Base-by-base conservation (phyloP, 2,329 filamentous ascomycete genomes). In the Neopestalotiopsis sp. region DNA sequence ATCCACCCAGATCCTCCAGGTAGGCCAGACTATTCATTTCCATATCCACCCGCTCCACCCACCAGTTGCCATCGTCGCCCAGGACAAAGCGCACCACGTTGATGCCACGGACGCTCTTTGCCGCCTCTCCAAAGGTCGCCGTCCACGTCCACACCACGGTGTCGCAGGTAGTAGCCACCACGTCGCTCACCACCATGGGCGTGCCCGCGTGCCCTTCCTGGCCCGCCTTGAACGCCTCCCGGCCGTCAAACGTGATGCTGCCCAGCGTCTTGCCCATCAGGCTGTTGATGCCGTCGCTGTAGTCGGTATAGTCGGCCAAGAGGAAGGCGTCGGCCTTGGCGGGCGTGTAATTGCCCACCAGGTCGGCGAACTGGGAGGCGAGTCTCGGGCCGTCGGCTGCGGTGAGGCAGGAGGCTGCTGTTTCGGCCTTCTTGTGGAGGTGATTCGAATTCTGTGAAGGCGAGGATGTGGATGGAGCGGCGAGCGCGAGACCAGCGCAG, bases 211-310 rank as follows among this genome's bases (percentile, higher is more conserved):
- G 57, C 10, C 57, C 57, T 3, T 7, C 57, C 30, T 59, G 57
- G 4, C 20, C 57, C 9, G 57, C 57, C 57, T 59, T 59, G 57
- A 59, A 59, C 2, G 57, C 57, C 30, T 59, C 57, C 20, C 57
- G 57, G 4, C 57, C 57, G 9, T 20, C 57, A 34, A 59, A 59
- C 24, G 57, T 59, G 20, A 14, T 24, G 57, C 57, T 59, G 24
- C 57, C 57, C 10, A 30, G 28, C 10, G 57, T 20, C 57, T 30
- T 59, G 12, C 30, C 24, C 30, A 14, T 30, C 57, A 59, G 57
- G 28, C 57, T 59, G 30, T 59, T 59, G 57, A 59, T 59, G 57
- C 57, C 57, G 30, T 59, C 57, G 30, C 57, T 59, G 20, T 59
- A 59, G 57, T 59, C 57, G n/a, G 20, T 12, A 24, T 59, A 59